Percentiles rank a stretch among this genome's conserved stretches.
phyloP scores from a whole-genome alignment of 345 rosid species.

The Clarkia xantiana region DNA sequence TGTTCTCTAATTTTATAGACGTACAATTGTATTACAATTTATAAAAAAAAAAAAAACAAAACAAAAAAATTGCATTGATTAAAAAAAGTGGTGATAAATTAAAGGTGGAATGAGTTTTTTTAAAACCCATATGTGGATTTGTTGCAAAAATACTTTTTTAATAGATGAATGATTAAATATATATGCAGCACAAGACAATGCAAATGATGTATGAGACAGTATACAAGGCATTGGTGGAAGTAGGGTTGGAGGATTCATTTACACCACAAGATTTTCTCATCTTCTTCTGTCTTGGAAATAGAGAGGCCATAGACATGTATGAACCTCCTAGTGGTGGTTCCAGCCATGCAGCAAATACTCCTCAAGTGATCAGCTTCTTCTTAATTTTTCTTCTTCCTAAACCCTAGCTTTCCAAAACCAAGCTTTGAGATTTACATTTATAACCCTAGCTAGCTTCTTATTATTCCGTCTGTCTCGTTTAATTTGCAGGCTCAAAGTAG shows the following conservation, averaged over 20 bases:
- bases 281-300: constrained; percentile 93
- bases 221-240: constrained; percentile 72
- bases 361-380: constrained; percentile 44
- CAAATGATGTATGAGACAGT: constrained; percentile 96
- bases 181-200: constrained; percentile 83
- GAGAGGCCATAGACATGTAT: constrained; percentile 31
- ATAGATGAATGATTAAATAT: background rate
- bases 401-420: too few species aligned
- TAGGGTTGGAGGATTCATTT: constrained; percentile 50
- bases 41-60: too few species aligned
- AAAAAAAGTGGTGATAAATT: too few species aligned
- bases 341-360: constrained; percentile 26
- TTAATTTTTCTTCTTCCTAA: too few species aligned
- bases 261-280: constrained; percentile 77
- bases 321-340: constrained; percentile 23
- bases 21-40: too few species aligned
- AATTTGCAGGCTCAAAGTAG: constrained; percentile 37
- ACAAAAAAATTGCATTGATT: too few species aligned
- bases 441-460: too few species aligned
- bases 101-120: too few species aligned
- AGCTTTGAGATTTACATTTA: too few species aligned
- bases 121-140: background rate
- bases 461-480: too few species aligned
- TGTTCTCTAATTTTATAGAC: too few species aligned
- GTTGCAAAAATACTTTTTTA: background rate